phyloP scores from a whole-genome alignment of 2,329 filamentous ascomycete genomes.

The Fusarium sp. region DNA sequence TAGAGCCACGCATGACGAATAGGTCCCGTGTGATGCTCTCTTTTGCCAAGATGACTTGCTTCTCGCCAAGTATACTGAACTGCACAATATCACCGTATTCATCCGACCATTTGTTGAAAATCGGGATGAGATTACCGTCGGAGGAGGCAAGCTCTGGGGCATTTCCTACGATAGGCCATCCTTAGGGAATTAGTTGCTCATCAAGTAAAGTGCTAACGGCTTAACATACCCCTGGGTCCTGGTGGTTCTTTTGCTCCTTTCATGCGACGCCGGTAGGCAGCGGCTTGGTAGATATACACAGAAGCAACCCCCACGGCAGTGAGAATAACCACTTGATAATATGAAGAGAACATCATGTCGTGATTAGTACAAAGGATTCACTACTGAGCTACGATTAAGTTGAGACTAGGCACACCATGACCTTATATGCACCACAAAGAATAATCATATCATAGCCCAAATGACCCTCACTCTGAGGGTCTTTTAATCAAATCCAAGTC shows the following conservation, averaged over 20 bases:
- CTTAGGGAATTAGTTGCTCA: not conserved
- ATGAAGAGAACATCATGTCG: not conserved
- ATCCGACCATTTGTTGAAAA: slow-evolving; percentile 7
- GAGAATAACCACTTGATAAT: not conserved
- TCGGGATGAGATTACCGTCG: slow-evolving; percentile 2
- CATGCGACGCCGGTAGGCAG: not conserved
- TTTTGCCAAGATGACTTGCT: slow-evolving; percentile 3
- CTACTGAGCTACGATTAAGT: not conserved
- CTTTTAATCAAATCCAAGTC: not conserved
- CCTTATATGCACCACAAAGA: not conserved
- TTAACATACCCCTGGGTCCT: slow-evolving; percentile 3
- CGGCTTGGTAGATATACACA: not conserved
- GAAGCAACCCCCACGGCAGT: not conserved
- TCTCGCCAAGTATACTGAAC: slow-evolving; percentile 12
- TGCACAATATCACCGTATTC: slow-evolving; percentile 6
- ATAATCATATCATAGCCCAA: too few relatives aligned
- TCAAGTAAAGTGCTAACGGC: too few relatives aligned
- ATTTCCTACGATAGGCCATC: slow-evolving; percentile 13
- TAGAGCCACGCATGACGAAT: not conserved
- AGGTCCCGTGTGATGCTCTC: slow-evolving; percentile 7
- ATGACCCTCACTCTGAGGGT: not conserved
- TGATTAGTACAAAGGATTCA: too few relatives aligned
- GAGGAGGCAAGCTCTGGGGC: slow-evolving; percentile 10
- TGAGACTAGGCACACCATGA: too few relatives aligned
- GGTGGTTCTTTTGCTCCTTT: slow-evolving; percentile 9